phyloP scores from a whole-genome alignment of 495 filamentous ascomycete genomes.

The Trichoderma erinaceum region DNA sequence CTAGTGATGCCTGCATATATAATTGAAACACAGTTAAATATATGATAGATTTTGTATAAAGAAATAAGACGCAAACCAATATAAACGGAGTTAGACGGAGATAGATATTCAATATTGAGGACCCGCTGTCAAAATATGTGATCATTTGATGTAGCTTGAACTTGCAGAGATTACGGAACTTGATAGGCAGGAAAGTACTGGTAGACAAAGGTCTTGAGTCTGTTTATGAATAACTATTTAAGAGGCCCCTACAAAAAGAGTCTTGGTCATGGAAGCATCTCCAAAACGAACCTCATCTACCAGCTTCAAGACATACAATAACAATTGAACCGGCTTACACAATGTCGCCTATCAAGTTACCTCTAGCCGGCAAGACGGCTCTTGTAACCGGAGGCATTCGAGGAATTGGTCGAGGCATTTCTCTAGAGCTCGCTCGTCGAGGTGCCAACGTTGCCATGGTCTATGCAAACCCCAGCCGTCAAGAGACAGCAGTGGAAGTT shows the following conservation, averaged over 20 bases:
- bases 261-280: neutral
- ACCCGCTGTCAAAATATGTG: too few species aligned
- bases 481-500: conserved; percentile 53
- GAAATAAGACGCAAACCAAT: neutral
- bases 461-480: conserved; percentile 55
- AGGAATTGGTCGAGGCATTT: conserved; percentile 72
- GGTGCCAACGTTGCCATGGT: conserved; percentile 74
- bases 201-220: too few species aligned
- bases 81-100: neutral
- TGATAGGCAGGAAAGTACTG: too few species aligned
- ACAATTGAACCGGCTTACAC: neutral
- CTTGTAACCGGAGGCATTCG: conserved; percentile 51
- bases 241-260: neutral
- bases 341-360: neutral
- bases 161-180: too few species aligned
- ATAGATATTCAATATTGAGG: neutral
- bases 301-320: neutral
- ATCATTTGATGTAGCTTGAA: neutral
- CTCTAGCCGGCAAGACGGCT: conserved; percentile 47
- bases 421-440: conserved; percentile 67
- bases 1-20: too few species aligned
- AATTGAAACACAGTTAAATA: too few species aligned
- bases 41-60: too few species aligned
- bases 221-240: neutral
- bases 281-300: neutral